Evolutionary conservation across 164 flowering plant genomes (phyloP).

Genomic region (Kalanchoe fedtschenkoi): DNA sequence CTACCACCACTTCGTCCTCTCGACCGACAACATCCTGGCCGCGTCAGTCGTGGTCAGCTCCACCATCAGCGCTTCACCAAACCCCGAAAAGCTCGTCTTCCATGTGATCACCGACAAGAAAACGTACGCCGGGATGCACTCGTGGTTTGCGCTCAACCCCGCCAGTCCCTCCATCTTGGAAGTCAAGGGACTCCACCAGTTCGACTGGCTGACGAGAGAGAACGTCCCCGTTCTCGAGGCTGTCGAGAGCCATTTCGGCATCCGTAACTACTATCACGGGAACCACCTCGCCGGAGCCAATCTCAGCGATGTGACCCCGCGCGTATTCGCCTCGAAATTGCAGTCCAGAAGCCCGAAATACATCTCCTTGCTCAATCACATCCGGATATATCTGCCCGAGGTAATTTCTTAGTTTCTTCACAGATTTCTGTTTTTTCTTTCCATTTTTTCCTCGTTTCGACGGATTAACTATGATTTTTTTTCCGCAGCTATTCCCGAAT

Average conservation of each 20-base stretch:
- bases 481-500: constrained; percentile 81
- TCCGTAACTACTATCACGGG: constrained; percentile 85
- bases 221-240: constrained; percentile 98
- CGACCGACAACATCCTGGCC: constrained; percentile 94
- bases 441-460: neutral
- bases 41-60: constrained; percentile 94
- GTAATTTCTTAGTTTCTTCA: constrained; percentile 26
- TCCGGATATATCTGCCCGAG: constrained; percentile 95
- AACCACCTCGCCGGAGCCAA: constrained; percentile 73
- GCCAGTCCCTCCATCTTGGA: constrained; percentile 75
- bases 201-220: constrained; percentile 94
- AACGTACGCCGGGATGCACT: constrained; percentile 97
- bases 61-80: constrained; percentile 51
- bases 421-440: neutral
- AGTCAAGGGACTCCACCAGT: constrained; percentile 93
- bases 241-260: constrained; percentile 64
- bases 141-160: constrained; percentile 95
- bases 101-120: constrained; percentile 98
- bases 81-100: constrained; percentile 78
- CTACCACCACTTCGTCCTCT: constrained; percentile 68
- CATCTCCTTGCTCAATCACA: constrained; percentile 93
- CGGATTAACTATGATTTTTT: neutral
- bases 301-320: constrained; percentile 64
- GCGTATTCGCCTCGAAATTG: constrained; percentile 76
- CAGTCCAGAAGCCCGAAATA: constrained; percentile 95